Base-by-base conservation (phyloP, 2,329 filamentous ascomycete species). In the Ophiobolus disseminans region DNA sequence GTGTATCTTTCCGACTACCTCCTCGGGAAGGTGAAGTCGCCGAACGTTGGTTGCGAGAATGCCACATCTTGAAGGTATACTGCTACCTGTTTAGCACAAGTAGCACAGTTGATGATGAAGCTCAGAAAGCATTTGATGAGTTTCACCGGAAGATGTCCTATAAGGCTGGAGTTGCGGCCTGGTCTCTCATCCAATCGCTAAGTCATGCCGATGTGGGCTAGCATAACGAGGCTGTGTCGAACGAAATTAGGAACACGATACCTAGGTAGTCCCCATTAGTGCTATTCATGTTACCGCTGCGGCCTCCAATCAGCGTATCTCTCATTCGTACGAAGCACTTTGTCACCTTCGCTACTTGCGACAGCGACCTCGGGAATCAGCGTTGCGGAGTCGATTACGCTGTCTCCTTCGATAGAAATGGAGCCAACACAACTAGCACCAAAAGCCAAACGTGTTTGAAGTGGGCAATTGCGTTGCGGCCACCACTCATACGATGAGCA, bases 231-330 rank as follows among this genome's bases (percentile, higher is more conserved):
- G 28, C 28, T 31, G 28, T 5, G 28, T 5, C 28, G 14, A 26
- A 11, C 23, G 6, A 26, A 11, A 26, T 6, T 6, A 26, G 7
- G 23, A 26, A 26, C 11, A 26, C 23, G 23, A 26, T 28, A 5
- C n/a, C n/a, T 28, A 28, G 9, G 10, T 28, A 3, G 10, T 5
- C n/a, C 25, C 25, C n/a, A 10, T 28, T 28, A n/a, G n/a, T 9
- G 25, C 25, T 28, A 28, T 14, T 31, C n/a, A 31, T 31, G 6
- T 5, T 9, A 6, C 30, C 16, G n/a, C 6, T 4, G 30, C 30
- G 30, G 30, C 30, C 30, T 32, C 30, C 30, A 32, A 32, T 32
- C 30, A 32, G 30, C 30, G 30, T 32, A n/a, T n/a, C n/a, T n/a
- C n/a, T n/a, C n/a, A n/a, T n/a, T n/a, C n/a, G n/a, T n/a, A n/a